These are phyloP conservation scores for Chlamydomonas urium DNA, from an alignment of 139 green algal genomes.

Conservation along the genomic window DNA sequence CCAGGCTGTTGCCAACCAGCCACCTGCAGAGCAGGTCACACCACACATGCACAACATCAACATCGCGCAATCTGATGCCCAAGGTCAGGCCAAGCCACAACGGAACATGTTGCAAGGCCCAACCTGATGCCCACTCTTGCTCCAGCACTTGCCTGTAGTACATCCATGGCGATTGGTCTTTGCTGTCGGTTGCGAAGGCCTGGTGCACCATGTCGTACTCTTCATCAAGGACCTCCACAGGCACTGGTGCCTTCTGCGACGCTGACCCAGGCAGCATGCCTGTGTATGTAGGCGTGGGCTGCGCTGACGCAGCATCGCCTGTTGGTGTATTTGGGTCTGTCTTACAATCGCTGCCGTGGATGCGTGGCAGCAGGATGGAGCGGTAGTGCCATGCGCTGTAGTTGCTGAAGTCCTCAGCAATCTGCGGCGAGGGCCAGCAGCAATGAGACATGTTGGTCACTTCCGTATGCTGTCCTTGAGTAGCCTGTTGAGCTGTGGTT, in stretches of 20 bases:
- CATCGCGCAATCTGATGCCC: too few relatives aligned
- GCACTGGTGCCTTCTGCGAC: conserved; percentile 8
- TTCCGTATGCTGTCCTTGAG: too few relatives aligned
- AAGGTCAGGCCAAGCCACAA: too few relatives aligned
- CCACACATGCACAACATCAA: too few relatives aligned
- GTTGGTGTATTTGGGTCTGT: background rate
- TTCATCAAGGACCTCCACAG: conserved; percentile 51
- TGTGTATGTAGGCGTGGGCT: background rate
- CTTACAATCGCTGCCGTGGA: background rate
- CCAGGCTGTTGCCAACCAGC: conserved; percentile 68
- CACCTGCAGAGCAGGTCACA: conserved; percentile 54
- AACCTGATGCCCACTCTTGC: background rate
- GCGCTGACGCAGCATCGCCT: too few relatives aligned
- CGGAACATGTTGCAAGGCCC: too few relatives aligned
- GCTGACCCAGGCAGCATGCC: background rate
- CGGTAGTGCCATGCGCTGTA: conserved; percentile 96
- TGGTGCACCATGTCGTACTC: conserved; percentile 92
- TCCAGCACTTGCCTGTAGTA: conserved; percentile 65
- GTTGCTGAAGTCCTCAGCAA: conserved; percentile 96
- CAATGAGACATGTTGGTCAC: too few relatives aligned
- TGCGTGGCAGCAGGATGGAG: conserved; percentile 61
- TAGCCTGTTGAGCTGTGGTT: background rate
- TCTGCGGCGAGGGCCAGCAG: too few relatives aligned
- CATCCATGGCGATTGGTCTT: conserved; percentile 91
- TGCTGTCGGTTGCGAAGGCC: conserved; percentile 90